Conservation (phyloP, 208 protist genomes). For the Kentomonas sorsogonicus region DNA sequence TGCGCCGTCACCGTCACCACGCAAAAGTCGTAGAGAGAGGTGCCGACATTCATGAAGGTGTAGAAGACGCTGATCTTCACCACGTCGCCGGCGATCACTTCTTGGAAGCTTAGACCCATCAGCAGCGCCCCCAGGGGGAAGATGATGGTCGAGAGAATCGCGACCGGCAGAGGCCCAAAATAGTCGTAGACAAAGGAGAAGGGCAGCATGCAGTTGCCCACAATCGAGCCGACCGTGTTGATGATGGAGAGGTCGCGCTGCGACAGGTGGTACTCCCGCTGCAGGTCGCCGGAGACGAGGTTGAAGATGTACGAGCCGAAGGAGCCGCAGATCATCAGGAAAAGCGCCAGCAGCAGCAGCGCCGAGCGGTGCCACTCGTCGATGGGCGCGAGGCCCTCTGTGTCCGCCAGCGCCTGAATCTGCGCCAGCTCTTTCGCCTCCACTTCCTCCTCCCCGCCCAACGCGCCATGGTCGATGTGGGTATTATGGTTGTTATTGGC, state of each 20-base stretch:
- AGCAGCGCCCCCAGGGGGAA: constrained; percentile 20
- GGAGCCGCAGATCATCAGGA: constrained; percentile 19
- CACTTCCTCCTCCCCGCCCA: no score
- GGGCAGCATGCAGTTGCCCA: constrained; percentile 23
- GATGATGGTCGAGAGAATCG: constrained; percentile 19
- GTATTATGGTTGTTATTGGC: no score
- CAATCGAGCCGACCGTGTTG: constrained; percentile 18
- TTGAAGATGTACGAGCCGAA: constrained; percentile 45
- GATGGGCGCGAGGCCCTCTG: no score
- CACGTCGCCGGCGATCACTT: constrained; percentile 20
- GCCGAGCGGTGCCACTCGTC: constrained; percentile 17
- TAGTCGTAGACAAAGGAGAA: constrained; percentile 35
- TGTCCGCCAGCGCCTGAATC: no score
- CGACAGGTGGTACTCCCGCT: constrained; percentile 45
- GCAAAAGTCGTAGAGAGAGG: constrained; percentile 23
- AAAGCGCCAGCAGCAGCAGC: constrained; percentile 14
- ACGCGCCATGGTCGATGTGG: no score
- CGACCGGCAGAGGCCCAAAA: constrained; percentile 27
- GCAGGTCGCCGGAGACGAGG: constrained; percentile 33
- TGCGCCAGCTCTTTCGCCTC: no score
- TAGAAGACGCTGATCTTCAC: constrained; percentile 16
- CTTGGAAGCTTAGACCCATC: constrained; percentile 24
- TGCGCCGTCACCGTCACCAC: constrained; percentile 29
- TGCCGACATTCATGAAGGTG: constrained; percentile 19
- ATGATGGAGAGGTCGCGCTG: constrained; percentile 44